Evolutionary conservation across 805 yeast genomes (phyloP), one percentile per base, ranked within the genome.

Genomic region (Wickerhamiella siamensis): DNA sequence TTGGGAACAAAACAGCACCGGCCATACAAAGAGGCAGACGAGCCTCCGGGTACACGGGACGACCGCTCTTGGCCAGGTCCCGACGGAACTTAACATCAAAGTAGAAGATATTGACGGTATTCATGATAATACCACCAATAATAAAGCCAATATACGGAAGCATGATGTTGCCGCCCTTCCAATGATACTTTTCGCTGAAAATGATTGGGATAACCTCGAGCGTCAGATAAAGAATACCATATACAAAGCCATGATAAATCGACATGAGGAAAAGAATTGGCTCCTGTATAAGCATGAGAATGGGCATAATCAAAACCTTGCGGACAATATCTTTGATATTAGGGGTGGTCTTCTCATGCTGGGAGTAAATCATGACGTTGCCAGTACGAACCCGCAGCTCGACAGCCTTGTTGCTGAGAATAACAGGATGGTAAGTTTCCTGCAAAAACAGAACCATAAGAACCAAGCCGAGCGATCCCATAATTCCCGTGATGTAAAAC

Each of bases 311-410:
- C 29, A 82, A 56, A 47, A 77, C 77, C 52, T 76, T 76, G 51
- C 70, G 72, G 27, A 69, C 69, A 47, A 83, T 71, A 39, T 77
- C 84, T 45, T 62, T 66, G 36, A 79, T 33, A 17, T 74, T 64
- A 4, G 80, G 59, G 46, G 71, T 69, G 43, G 71, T 70, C 46
- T 69, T 73, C 52, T 87, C 96, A 58, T 83, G 93, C 62, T 83
- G 93, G 18, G 96, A 83, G 83, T 84, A 83, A 48, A 83, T 82
- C 53, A 80, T 80, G 46, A 69, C 67, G 58, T 86, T 81, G 36
- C 91, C 87, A 4, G 95, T 81, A 57, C 77, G 79, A 53, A 72
- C 70, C 63, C 95, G 74, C 52, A 84, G 56, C 54, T 59, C 69
- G 41, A 59, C 61, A 16, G 95, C 95, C 55, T 78, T 72, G 33